Conservation (phyloP, 306 rosid genomes). For the Cicer judaicum region DNA sequence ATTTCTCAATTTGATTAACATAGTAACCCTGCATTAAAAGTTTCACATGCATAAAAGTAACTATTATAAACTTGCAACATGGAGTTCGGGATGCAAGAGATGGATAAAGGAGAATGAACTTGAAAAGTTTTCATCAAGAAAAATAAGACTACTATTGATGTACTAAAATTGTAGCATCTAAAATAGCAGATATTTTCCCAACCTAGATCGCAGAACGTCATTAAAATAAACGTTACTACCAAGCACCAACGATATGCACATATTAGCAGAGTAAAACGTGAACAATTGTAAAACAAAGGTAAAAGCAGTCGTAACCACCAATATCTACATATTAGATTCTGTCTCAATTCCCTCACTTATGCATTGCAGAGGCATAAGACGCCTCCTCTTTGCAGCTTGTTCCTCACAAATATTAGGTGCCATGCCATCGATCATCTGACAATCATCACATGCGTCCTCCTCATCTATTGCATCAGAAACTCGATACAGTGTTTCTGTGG, state of each 20-base stretch:
- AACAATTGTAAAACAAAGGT: constrained; percentile 22
- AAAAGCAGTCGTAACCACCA: constrained; percentile 23
- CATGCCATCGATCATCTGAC: constrained; percentile 41
- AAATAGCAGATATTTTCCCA: constrained; percentile 36
- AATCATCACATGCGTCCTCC: constrained; percentile 42
- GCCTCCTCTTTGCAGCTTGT: constrained; percentile 62
- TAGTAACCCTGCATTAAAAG: background rate
- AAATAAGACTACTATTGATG: background rate
- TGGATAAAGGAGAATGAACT: background rate
- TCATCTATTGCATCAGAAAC: constrained; percentile 36
- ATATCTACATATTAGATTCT: constrained; percentile 39
- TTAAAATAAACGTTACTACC: background rate
- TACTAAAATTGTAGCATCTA: constrained; percentile 7
- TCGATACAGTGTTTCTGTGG: constrained; percentile 28
- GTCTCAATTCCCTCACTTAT: constrained; percentile 34
- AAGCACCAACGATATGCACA: constrained; percentile 41
- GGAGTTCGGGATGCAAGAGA: background rate
- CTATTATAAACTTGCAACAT: background rate
- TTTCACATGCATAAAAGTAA: constrained; percentile 14
- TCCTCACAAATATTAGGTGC: constrained; percentile 49
- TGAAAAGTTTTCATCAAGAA: background rate
- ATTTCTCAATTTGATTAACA: background rate
- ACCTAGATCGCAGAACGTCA: constrained; percentile 8
- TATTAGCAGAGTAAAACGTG: constrained; percentile 23
- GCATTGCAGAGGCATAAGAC: constrained; percentile 39